Evolutionary conservation across 352 stramenopile genomes (phyloP).

Genomic region (Phytophthora pini): DNA sequence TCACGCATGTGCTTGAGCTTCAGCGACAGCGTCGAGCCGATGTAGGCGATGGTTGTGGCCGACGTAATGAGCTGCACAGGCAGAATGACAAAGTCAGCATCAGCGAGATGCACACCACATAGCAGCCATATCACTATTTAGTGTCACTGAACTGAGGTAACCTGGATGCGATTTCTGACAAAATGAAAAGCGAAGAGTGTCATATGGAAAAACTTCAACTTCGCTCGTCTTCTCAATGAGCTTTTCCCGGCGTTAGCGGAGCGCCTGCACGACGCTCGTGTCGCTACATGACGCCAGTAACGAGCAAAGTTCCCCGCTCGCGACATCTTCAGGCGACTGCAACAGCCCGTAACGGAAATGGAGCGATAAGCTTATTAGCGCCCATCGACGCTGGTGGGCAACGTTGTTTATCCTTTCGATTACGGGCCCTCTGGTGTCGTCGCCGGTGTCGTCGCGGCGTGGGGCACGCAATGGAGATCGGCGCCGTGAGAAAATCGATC

Average conservation of each 20-base stretch:
- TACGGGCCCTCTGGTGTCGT: constrained; percentile 16
- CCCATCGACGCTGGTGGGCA: neutral
- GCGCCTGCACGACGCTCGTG: neutral
- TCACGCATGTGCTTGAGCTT: constrained; percentile 86
- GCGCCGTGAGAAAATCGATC: constrained; percentile 27
- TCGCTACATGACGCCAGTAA: constrained; percentile 17
- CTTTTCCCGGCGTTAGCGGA: too few species aligned
- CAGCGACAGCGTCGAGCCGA: constrained; percentile 84
- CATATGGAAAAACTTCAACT: too few species aligned
- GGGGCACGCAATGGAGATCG: constrained; percentile 14
- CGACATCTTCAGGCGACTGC: constrained; percentile 11
- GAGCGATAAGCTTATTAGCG: neutral
- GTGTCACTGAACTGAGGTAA: too few species aligned
- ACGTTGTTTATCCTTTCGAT: constrained; percentile 3
- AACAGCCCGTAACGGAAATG: constrained; percentile 4
- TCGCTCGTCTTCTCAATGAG: too few species aligned
- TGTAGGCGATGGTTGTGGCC: constrained; percentile 87
- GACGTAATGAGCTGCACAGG: constrained; percentile 86
- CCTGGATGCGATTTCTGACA: too few species aligned
- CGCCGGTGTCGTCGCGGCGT: constrained; percentile 7
- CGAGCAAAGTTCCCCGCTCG: neutral
- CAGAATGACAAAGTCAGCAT: neutral
- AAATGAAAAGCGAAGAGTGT: too few species aligned
- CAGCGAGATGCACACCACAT: too few species aligned
- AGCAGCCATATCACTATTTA: too few species aligned